Percentiles rank a stretch among this genome's conserved stretches.
Evolutionary conservation across 1,284 basidiomycete genomes (phyloP).

Genomic region (Pholiota adiposa): DNA sequence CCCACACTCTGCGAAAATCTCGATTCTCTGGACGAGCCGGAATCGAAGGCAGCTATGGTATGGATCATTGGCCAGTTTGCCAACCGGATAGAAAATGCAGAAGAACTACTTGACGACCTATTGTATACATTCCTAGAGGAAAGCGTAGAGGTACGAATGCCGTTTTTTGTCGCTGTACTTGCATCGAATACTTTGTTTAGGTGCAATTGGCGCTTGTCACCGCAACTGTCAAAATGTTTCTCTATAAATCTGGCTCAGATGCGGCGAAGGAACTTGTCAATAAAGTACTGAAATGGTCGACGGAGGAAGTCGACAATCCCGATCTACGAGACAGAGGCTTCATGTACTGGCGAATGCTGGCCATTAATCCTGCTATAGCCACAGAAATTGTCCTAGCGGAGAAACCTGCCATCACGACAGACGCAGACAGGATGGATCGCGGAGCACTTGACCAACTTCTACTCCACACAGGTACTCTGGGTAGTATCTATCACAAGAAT

Average conservation of each 20-base stretch:
- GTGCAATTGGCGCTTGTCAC: constrained; percentile 96
- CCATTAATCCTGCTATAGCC: constrained; percentile 90
- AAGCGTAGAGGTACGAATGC: constrained; percentile 73
- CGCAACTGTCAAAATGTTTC: constrained; percentile 95
- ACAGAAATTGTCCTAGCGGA: constrained; percentile 92
- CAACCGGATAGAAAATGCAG: constrained; percentile 94
- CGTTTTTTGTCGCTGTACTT: background rate
- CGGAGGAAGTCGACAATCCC: constrained; percentile 97
- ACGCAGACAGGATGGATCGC: constrained; percentile 96
- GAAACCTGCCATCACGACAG: constrained; percentile 97
- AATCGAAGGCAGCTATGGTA: constrained; percentile 95
- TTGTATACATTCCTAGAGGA: constrained; percentile 94
- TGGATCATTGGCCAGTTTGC: constrained; percentile 99
- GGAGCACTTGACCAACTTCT: constrained; percentile 91
- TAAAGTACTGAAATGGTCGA: constrained; percentile 96
- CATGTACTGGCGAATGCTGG: constrained; percentile 99
- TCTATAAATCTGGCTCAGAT: constrained; percentile 87
- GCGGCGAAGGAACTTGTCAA: constrained; percentile 91
- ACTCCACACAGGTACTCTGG: constrained; percentile 81
- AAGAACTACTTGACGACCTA: constrained; percentile 93
- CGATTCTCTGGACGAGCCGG: constrained; percentile 92
- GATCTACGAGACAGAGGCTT: constrained; percentile 97
- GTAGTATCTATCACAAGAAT: constrained; percentile 89
- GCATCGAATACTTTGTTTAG: constrained; percentile 41
- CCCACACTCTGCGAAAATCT: constrained; percentile 92